Percentiles rank a stretch among this genome's conserved stretches.
Conservation (phyloP, 352 stramenopile genomes). For the Phytophthora pinifolia region DNA sequence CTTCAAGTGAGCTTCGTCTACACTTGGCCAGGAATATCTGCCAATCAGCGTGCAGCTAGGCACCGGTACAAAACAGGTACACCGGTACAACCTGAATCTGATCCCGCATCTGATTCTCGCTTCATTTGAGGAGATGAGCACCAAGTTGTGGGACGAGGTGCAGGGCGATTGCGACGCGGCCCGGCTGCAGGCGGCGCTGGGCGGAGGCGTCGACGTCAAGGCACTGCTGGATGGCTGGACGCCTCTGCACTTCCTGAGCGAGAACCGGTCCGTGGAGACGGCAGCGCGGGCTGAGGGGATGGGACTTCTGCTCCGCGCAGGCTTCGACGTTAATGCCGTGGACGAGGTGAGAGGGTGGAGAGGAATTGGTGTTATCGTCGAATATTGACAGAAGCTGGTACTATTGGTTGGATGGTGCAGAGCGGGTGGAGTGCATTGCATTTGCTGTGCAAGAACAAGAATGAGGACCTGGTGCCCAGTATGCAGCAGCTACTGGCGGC, state of each 20-base stretch:
- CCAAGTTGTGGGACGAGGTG: slow-evolving; percentile 72
- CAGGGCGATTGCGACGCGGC: slow-evolving; percentile 51
- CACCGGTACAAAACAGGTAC: not conserved
- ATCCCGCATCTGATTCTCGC: slow-evolving; percentile 5
- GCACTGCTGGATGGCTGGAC: slow-evolving; percentile 70
- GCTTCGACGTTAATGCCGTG: slow-evolving; percentile 52
- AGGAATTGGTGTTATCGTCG: not conserved
- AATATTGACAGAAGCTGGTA: not conserved
- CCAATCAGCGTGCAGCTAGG: slow-evolving; percentile 4
- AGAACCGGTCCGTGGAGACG: slow-evolving; percentile 57
- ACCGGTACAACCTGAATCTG: too few species aligned
- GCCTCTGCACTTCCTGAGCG: slow-evolving; percentile 71
- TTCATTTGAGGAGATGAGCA: slow-evolving; percentile 26
- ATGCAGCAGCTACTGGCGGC: slow-evolving; percentile 40
- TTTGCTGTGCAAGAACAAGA: slow-evolving; percentile 68
- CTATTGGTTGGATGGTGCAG: slow-evolving; percentile 18
- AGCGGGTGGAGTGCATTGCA: slow-evolving; percentile 69
- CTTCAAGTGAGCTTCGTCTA: slow-evolving; percentile 20
- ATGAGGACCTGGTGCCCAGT: slow-evolving; percentile 38
- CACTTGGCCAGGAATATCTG: slow-evolving; percentile 1
- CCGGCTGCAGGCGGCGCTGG: slow-evolving; percentile 42
- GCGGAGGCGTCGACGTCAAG: slow-evolving; percentile 3
- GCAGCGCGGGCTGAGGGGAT: slow-evolving; percentile 40
- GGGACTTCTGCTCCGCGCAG: slow-evolving; percentile 33
- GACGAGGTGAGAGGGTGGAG: slow-evolving; percentile 51